These are phyloP conservation scores for Umbelopsis vinacea DNA, from an alignment of 192 early-diverging fungal species.

Conservation along the genomic window DNA sequence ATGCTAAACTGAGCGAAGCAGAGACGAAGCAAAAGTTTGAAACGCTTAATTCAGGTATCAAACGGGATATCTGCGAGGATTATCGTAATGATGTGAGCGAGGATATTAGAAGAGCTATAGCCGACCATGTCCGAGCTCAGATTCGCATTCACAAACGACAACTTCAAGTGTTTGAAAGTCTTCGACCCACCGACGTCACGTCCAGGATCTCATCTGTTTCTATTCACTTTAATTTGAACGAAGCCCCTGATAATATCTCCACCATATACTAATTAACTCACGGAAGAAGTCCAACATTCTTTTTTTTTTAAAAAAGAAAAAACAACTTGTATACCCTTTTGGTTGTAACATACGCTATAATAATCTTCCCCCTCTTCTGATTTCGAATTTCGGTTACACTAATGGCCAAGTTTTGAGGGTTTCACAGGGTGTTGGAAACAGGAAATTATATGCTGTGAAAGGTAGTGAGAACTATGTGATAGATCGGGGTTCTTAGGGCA, in stretches of 20 bases:
- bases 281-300: not conserved
- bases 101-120: slow-evolving; percentile 20
- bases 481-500: too few relatives aligned
- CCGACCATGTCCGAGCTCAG: slow-evolving; percentile 26
- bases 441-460: too few relatives aligned
- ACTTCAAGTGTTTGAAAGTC: slow-evolving; percentile 21
- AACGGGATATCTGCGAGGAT: slow-evolving; percentile 18
- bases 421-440: too few relatives aligned
- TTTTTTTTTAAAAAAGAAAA: not conserved
- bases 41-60: slow-evolving; percentile 22
- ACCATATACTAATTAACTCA: not conserved
- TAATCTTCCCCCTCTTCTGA: not conserved
- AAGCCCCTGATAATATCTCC: slow-evolving; percentile 1
- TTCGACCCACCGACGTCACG: not conserved
- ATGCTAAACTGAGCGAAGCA: slow-evolving; percentile 22
- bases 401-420: too few relatives aligned
- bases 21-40: slow-evolving; percentile 8
- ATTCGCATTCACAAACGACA: slow-evolving; percentile 22
- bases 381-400: not conserved
- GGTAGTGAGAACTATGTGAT: too few relatives aligned
- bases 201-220: not conserved
- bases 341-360: not conserved
- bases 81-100: slow-evolving; percentile 26
- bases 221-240: not conserved
- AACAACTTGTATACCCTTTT: not conserved